Evolutionary conservation across 306 rosid genomes (phyloP).

Genomic region (Ormosia emarginata): DNA sequence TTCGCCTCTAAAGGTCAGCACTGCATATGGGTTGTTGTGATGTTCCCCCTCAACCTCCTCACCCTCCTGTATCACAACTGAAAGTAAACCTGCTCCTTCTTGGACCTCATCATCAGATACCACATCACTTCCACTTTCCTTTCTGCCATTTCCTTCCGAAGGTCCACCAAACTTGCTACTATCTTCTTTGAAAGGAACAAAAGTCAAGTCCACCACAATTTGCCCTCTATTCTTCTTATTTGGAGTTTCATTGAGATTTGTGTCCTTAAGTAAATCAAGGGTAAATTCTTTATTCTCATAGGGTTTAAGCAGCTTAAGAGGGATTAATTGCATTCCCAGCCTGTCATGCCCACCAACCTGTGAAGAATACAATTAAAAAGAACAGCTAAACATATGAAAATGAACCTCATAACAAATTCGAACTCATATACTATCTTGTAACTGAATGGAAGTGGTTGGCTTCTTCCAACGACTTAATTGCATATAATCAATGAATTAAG

Average conservation of each 20-base stretch:
- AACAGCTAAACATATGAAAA: background rate
- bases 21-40: slow-evolving; percentile 80
- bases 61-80: slow-evolving; percentile 62
- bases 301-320: slow-evolving; percentile 63
- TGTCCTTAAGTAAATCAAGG: slow-evolving; percentile 77
- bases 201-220: slow-evolving; percentile 65
- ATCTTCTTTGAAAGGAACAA: slow-evolving; percentile 74
- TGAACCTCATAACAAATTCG: background rate
- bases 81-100: slow-evolving; percentile 77
- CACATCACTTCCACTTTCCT: slow-evolving; percentile 38
- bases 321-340: slow-evolving; percentile 86
- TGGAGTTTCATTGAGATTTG: slow-evolving; percentile 55
- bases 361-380: background rate
- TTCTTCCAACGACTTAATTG: background rate
- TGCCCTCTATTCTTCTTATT: slow-evolving; percentile 66
- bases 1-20: slow-evolving; percentile 71
- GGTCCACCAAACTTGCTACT: slow-evolving; percentile 43
- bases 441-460: background rate
- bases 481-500: background rate
- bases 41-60: slow-evolving; percentile 76
- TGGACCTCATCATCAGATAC: slow-evolving; percentile 43
- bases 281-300: slow-evolving; percentile 53
- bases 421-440: background rate
- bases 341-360: slow-evolving; percentile 87
- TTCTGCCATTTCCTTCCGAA: slow-evolving; percentile 28